Evolutionary conservation across 2,329 filamentous ascomycete genomes (phyloP), one percentile per base, ranked within the genome.

Genomic region (Harringtonia lauricola): DNA sequence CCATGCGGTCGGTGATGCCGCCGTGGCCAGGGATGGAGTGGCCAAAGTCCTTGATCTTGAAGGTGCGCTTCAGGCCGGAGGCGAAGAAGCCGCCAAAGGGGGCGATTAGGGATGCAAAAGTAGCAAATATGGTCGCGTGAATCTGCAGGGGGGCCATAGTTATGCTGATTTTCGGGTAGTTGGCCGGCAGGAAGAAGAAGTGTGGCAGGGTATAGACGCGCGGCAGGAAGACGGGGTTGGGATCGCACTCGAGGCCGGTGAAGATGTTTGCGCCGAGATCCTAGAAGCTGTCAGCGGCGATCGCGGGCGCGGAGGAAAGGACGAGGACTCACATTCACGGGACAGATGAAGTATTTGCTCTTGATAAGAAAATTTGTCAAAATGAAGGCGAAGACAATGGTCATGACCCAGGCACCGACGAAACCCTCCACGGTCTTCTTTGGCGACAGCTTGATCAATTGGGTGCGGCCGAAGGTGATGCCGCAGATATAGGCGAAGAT

Each of bases 361-460:
- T 83, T 81, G 70, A 86, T 84, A 57, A 98, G 74, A 48, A 95
- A 57, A 61, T 89, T 86, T 48, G 87, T 89, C 57, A 95, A 75
- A 47, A 79, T 65, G 56, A 88, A 76, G 49, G 86, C 90, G 56
- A 92, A 94, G 49, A 94, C 65, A 51, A 95, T 75, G 21, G 92
- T 98, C 71, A 92, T 92, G 60, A 95, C 70, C 92, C 92, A 98
- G 17, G 92, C 92, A 50, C 86, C 92, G 29, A 98, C 74, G 59
- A 98, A 98, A 33, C 92, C 92, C 64, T 98, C 92, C 34, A 96
- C 92, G 0, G 92, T 98, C 79, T 98, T 98, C 72, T 98, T 98
- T 30, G 92, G 92, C 2, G 89, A 96, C 38, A 98, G 73, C 67
- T 96, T 94, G 69, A 98, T 98, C 52, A 98, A 78, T 63, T 95